A percentile compares a stretch with the other conserved stretches of the same genome.
These are phyloP conservation scores for Triticum timopheevii DNA, from an alignment of 176 grass and related monocot genomes.

Conservation along the genomic window DNA sequence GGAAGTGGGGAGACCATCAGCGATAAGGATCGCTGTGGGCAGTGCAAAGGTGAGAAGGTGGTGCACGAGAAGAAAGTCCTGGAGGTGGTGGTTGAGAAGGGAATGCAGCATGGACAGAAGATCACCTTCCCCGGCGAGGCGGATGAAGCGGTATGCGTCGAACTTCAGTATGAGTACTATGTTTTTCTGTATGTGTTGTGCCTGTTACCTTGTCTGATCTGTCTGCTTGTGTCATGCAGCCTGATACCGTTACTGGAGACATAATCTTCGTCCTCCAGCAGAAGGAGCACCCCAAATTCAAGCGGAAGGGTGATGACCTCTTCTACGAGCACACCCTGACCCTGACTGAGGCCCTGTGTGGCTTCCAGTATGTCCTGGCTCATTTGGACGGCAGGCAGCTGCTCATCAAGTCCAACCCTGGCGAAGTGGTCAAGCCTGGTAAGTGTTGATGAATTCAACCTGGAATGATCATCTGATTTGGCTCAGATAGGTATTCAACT, in stretches of 20 bases:
- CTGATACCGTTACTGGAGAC: conserved; percentile 60
- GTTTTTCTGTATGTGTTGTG: neutral
- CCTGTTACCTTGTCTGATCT: neutral
- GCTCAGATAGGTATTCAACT: neutral
- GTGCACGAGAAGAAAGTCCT: conserved; percentile 81
- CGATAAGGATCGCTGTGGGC: conserved; percentile 75
- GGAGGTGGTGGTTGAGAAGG: conserved; percentile 70
- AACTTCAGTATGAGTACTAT: neutral
- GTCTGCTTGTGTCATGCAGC: conserved; percentile 34
- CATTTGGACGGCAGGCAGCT: conserved; percentile 71
- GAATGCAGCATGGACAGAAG: conserved; percentile 74
- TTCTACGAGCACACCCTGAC: conserved; percentile 58
- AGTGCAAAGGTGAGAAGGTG: conserved; percentile 83
- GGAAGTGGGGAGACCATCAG: conserved; percentile 77
- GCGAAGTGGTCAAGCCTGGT: conserved; percentile 73
- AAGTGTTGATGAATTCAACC: neutral
- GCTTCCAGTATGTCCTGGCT: conserved; percentile 64
- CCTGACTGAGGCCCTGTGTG: conserved; percentile 53
- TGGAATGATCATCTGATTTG: neutral
- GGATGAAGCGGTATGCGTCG: conserved; percentile 62
- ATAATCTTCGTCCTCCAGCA: conserved; percentile 74
- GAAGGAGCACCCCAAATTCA: conserved; percentile 78
- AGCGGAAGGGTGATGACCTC: conserved; percentile 69
- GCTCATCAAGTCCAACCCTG: conserved; percentile 81
- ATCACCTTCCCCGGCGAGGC: conserved; percentile 88